A percentile compares a stretch with the other conserved stretches of the same genome.
Conservation (phyloP, 345 rosid species). For the Lepidium didymum region DNA sequence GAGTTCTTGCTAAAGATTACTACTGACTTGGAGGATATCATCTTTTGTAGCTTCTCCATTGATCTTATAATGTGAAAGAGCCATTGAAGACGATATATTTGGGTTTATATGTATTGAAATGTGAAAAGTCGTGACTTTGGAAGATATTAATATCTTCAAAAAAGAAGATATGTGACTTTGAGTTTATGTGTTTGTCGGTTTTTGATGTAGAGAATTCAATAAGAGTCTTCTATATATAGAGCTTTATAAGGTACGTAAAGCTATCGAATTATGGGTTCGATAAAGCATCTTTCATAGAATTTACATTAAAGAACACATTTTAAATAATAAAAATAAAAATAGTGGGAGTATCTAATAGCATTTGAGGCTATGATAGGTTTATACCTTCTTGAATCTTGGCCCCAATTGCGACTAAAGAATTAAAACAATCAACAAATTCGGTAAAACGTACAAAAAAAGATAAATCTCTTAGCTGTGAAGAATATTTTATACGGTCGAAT, state of each 20-base stretch:
- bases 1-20: conserved; percentile 42
- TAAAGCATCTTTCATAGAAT: background rate
- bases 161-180: conserved; percentile 11
- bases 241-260: background rate
- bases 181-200: background rate
- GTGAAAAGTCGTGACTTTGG: background rate
- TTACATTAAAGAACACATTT: background rate
- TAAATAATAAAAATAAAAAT: background rate
- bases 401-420: background rate
- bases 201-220: background rate
- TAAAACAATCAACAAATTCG: background rate
- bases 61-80: background rate
- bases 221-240: background rate
- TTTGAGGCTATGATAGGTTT: background rate
- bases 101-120: background rate
- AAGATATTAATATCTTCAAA: background rate
- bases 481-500: conserved; percentile 20
- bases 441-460: background rate
- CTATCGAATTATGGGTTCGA: background rate
- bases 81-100: background rate
- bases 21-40: conserved; percentile 68
- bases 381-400: background rate
- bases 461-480: conserved; percentile 9
- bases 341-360: background rate
- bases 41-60: conserved; percentile 55